A percentile compares a stretch with the other conserved stretches of the same genome.
Conservation (phyloP, 2,329 filamentous ascomycete genomes). For the Trichoderma sp. region DNA sequence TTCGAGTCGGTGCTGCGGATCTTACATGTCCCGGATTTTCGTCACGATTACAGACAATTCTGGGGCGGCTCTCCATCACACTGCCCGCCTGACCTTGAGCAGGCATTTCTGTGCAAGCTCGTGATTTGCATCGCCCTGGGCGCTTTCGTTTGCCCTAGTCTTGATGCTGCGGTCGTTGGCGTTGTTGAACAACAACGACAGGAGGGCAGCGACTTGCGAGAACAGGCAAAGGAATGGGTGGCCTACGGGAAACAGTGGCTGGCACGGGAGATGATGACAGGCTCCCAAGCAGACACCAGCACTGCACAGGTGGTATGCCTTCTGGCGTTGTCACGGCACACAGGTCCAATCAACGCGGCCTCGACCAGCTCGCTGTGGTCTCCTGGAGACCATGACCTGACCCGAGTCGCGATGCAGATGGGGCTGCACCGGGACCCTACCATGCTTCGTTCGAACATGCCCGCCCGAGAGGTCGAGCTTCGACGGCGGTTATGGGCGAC, state of each 20-base stretch:
- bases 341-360: neutral
- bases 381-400: neutral
- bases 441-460: neutral
- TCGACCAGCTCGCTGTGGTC: neutral
- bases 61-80: neutral
- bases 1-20: neutral
- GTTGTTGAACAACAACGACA: neutral
- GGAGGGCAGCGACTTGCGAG: neutral
- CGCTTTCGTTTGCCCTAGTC: neutral
- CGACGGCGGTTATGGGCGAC: constrained; percentile 12
- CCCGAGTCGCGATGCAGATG: neutral
- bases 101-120: constrained; percentile 1
- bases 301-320: neutral
- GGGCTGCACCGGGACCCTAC: neutral
- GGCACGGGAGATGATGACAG: neutral
- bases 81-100: neutral
- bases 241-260: neutral
- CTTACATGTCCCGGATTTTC: neutral
- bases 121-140: constrained; percentile 1
- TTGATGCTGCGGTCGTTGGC: neutral
- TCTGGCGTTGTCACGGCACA: neutral
- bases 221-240: neutral
- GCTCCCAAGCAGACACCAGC: neutral
- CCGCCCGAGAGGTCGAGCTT: neutral
- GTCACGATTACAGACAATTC: neutral